Percentiles rank a stretch among this genome's conserved stretches.
These are phyloP conservation scores for Omphalea diandra DNA, from an alignment of 441 rosid genomes.

Conservation along the genomic window DNA sequence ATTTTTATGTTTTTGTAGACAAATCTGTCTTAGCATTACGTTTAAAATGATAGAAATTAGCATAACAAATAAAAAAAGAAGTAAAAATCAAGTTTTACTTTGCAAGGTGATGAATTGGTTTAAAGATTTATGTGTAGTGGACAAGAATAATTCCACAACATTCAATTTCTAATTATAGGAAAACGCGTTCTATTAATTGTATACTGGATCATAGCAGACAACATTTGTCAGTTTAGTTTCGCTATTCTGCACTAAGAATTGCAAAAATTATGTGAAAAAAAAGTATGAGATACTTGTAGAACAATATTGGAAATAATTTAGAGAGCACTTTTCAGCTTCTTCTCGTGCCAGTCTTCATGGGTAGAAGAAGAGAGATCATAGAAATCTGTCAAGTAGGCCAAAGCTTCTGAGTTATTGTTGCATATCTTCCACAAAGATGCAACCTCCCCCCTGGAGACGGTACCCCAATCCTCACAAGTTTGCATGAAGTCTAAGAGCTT, in stretches of 20 bases:
- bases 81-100: background rate
- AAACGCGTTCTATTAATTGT: no score
- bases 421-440: conserved; percentile 78
- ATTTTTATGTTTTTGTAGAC: no score
- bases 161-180: no score
- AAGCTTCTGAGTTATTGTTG: conserved; percentile 62
- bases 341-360: conserved; percentile 15
- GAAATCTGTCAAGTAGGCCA: conserved; percentile 60
- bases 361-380: conserved; percentile 37
- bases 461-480: conserved; percentile 70
- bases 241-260: background rate
- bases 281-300: background rate
- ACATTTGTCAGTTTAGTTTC: no score
- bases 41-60: no score
- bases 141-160: no score
- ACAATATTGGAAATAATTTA: conserved; percentile 16
- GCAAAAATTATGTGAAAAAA: background rate
- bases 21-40: no score
- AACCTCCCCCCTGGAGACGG: conserved; percentile 69
- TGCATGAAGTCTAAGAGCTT: conserved; percentile 73
- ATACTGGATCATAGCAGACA: no score
- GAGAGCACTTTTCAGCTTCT: conserved; percentile 15
- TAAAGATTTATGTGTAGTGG: no score
- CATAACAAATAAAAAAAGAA: background rate
- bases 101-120: no score